Evolutionary conservation across 2,329 filamentous ascomycete genomes (phyloP).

Genomic region (Epicoccum nigrum): DNA sequence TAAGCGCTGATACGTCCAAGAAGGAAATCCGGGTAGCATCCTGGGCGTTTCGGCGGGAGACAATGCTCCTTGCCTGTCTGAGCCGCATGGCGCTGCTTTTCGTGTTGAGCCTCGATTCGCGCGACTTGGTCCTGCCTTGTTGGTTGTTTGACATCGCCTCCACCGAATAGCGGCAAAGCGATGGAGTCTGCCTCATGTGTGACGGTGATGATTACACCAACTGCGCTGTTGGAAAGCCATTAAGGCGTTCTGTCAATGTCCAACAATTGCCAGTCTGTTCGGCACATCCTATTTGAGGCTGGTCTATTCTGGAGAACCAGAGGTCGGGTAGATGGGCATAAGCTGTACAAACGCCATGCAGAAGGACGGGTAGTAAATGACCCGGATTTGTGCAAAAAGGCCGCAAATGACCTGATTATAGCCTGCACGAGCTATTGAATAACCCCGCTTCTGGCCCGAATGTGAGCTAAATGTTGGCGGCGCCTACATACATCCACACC

Average conservation of each 20-base stretch:
- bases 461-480: constrained; percentile 40
- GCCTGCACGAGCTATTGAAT: constrained; percentile 35
- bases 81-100: constrained; percentile 40
- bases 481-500: constrained; percentile 22
- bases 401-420: constrained; percentile 38
- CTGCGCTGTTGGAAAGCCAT: background rate
- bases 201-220: background rate
- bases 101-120: constrained; percentile 43
- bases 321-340: constrained; percentile 23
- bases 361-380: constrained; percentile 32
- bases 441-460: constrained; percentile 38
- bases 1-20: constrained; percentile 39
- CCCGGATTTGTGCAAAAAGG: constrained; percentile 28
- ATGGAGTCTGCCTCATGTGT: constrained; percentile 23
- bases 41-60: constrained; percentile 26
- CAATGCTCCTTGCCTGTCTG: constrained; percentile 25
- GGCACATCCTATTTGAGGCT: constrained; percentile 19
- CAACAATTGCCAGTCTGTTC: constrained; percentile 4
- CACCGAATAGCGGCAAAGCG: constrained; percentile 18
- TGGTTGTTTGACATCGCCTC: constrained; percentile 27
- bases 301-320: constrained; percentile 22
- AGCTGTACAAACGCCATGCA: constrained; percentile 31
- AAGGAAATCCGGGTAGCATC: constrained; percentile 27
- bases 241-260: constrained; percentile 1
- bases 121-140: constrained; percentile 21